Base-by-base conservation (phyloP, 2,329 filamentous ascomycete genomes). In the Graphilbum ipis-grandicollis region DNA sequence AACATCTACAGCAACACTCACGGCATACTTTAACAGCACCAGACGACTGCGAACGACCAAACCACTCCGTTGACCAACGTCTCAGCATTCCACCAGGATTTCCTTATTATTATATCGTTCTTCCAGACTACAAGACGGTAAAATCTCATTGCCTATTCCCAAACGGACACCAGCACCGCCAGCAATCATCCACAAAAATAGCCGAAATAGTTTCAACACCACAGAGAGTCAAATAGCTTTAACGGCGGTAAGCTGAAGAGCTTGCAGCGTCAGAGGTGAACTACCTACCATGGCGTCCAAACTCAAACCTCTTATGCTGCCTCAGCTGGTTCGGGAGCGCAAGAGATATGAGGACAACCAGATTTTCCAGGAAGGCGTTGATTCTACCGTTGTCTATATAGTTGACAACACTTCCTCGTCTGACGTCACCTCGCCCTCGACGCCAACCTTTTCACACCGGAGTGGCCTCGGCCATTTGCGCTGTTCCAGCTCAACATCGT, bases 401-500 rank as follows among this genome's bases (percentile, higher is more conserved):
- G 60, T 56, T 35, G 55, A 62, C 38, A 66, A 68, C 49, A 71
- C 67, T 5, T 74, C 68, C 15, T 64, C 65, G 10, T 83, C 51
- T 12, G 79, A 80, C 46, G 62, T 75, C 45, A 70, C 73, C 12
- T 77, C 79, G 17, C 79, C 79, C 36, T 59, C 76, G 28, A 82
- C 78, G 31, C 77, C 79, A 18, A 80, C 75, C 15, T 81, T 79
- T 50, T 77, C 67, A 4, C 48, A 48, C 31, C 46, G 48, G 35
- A 55, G 75, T n/a, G n/a, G n/a, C n/a, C 35, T 41, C 10, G 65
- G 65, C 5, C 67, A 73, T 44, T 49, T 69, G 33, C 60, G 67
- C 19, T 72, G 66, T 43, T 65, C 68, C 0, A 88, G 82, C 57
- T 90, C 84, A 0, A 67, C 69, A 21, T 93, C 85, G 2, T 93